Percentiles rank a stretch among this genome's conserved stretches.
phyloP scores from a whole-genome alignment of 2,329 filamentous ascomycete genomes.

The Botrytis paeoniae region DNA sequence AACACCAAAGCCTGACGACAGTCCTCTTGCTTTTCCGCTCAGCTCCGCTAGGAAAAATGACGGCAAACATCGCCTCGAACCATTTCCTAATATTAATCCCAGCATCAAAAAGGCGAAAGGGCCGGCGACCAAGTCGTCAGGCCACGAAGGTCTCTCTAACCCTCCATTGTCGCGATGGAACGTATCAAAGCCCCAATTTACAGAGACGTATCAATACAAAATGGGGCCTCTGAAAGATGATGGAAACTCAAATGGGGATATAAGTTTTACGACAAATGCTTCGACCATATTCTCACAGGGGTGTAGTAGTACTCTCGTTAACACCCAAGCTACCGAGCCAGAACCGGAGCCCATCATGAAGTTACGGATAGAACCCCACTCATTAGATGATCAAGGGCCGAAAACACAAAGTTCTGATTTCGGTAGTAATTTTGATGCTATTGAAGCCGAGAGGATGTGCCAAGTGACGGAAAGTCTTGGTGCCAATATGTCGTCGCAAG shows the following conservation, averaged over 20 bases:
- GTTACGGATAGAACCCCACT: neutral
- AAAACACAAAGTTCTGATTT: constrained; percentile 8
- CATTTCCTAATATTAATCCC: neutral
- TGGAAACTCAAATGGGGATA: constrained; percentile 12
- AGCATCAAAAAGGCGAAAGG: neutral
- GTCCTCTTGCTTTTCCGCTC: neutral
- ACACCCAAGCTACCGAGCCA: constrained; percentile 23
- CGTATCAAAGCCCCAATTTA: neutral
- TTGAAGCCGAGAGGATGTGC: neutral
- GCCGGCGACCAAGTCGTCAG: neutral
- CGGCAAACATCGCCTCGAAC: constrained; percentile 2
- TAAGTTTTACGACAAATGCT: constrained; percentile 27
- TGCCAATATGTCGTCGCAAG: neutral
- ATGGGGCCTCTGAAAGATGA: neutral
- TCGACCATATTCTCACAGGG: constrained; percentile 26
- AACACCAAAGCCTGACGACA: neutral
- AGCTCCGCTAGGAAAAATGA: neutral
- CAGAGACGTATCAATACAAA: neutral
- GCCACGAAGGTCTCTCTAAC: neutral
- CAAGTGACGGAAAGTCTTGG: neutral
- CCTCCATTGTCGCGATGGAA: neutral
- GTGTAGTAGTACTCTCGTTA: neutral
- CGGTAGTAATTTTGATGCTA: constrained; percentile 9
- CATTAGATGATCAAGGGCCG: neutral
- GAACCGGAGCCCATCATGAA: constrained; percentile 9